A percentile compares a stretch with the other conserved stretches of the same genome.
These are phyloP conservation scores for Nymphaea colorata DNA, from an alignment of 164 flowering plant species.

Conservation along the genomic window DNA sequence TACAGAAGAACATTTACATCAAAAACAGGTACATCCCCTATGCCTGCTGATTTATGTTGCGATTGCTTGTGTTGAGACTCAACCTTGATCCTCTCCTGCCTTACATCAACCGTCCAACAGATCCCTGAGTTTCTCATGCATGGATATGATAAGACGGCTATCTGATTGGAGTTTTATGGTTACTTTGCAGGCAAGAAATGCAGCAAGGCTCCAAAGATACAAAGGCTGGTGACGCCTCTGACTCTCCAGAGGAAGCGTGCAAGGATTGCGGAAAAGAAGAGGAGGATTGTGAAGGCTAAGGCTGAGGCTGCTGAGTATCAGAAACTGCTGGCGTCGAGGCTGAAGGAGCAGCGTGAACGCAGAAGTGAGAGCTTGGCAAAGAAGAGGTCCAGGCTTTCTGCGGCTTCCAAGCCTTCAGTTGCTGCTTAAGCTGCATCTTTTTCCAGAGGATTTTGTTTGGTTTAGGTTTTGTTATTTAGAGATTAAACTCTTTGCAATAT, in stretches of 20 bases:
- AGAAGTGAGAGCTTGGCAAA: constrained; percentile 43
- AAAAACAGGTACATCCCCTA: constrained; percentile 29
- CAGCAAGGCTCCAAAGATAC: constrained; percentile 40
- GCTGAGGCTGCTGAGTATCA: constrained; percentile 48
- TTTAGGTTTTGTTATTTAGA: too few relatives aligned
- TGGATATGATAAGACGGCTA: too few relatives aligned
- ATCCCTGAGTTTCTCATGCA: too few relatives aligned
- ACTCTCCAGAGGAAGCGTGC: constrained; percentile 41
- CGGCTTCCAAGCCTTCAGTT: constrained; percentile 35
- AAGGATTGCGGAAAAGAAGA: constrained; percentile 40
- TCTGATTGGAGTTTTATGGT: too few relatives aligned
- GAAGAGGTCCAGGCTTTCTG: constrained; percentile 41
- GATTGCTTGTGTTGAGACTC: not conserved
- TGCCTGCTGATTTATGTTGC: not conserved
- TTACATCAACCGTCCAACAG: too few relatives aligned
- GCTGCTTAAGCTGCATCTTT: constrained; percentile 8
- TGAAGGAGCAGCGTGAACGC: constrained; percentile 40
- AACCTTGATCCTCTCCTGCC: too few relatives aligned
- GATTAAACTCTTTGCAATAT: too few relatives aligned
- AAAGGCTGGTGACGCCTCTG: constrained; percentile 41
- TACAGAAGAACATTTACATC: constrained; percentile 47
- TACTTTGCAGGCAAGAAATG: constrained; percentile 21
- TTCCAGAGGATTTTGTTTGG: not conserved
- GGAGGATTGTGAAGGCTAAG: constrained; percentile 38
- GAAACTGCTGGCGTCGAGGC: constrained; percentile 34